Conservation (phyloP, 441 rosid genomes). For the Rhodomyrtus psidioides region DNA sequence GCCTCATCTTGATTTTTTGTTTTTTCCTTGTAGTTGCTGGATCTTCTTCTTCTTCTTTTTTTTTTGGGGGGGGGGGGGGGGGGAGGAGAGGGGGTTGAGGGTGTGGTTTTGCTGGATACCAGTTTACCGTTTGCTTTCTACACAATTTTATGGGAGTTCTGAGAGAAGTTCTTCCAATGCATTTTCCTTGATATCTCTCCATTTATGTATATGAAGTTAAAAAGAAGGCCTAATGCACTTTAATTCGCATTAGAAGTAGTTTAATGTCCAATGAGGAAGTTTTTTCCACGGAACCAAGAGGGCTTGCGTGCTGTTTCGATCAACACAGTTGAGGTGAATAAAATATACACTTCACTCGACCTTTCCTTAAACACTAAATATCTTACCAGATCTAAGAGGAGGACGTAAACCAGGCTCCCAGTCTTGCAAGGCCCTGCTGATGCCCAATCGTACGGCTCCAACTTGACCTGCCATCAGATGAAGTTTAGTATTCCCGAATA, state of each 20-base stretch:
- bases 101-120: background rate
- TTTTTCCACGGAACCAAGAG: background rate
- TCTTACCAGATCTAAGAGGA: constrained; percentile 65
- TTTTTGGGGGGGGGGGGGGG: background rate
- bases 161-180: background rate
- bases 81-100: too few species aligned
- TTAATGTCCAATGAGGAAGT: background rate
- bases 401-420: constrained; percentile 93
- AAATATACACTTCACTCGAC: background rate
- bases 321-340: background rate
- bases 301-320: background rate
- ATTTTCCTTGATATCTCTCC: background rate
- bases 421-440: constrained; percentile 88
- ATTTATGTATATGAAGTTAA: background rate
- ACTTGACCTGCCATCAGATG: constrained; percentile 70
- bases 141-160: background rate
- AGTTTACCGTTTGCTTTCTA: background rate
- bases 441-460: constrained; percentile 85
- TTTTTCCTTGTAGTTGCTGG: background rate
- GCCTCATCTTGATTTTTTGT: background rate
- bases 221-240: background rate
- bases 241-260: background rate
- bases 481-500: background rate
- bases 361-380: background rate
- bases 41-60: too few species aligned